These are phyloP conservation scores for Candida palmyrensis DNA, from an alignment of 805 yeast species.

Conservation along the genomic window DNA sequence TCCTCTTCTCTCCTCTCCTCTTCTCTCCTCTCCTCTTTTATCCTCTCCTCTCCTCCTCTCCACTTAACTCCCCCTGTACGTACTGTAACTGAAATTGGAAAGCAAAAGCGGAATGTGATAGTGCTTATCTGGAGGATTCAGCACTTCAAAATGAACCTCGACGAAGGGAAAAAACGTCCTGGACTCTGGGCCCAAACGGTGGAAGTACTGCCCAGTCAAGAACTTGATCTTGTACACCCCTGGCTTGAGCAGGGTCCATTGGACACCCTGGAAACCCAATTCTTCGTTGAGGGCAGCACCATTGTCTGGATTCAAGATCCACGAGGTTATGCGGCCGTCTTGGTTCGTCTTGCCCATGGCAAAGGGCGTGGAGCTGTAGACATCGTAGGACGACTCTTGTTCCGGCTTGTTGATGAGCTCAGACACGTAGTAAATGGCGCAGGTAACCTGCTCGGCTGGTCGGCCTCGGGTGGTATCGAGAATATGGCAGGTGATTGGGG, in stretches of 20 bases:
- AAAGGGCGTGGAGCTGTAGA: slow-evolving; percentile 36
- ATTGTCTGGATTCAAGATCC: slow-evolving; percentile 48
- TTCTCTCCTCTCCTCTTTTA: too few species aligned
- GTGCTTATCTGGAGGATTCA: slow-evolving; percentile 66
- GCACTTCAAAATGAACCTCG: slow-evolving; percentile 69
- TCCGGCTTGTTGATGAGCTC: slow-evolving; percentile 15
- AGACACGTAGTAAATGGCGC: slow-evolving; percentile 48
- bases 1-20: too few species aligned
- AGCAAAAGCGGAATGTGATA: slow-evolving; percentile 86
- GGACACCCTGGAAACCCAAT: slow-evolving; percentile 24
- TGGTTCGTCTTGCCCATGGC: slow-evolving; percentile 67
- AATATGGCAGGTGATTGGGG: slow-evolving; percentile 84
- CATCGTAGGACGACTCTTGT: slow-evolving; percentile 24
- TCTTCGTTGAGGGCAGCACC: slow-evolving; percentile 6
- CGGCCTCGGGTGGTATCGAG: slow-evolving; percentile 78
- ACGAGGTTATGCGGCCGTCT: slow-evolving; percentile 75
- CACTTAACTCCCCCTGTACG: slow-evolving; percentile 74
- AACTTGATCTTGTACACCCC: slow-evolving; percentile 77
- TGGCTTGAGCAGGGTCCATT: slow-evolving; percentile 45
- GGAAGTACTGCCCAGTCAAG: slow-evolving; percentile 66
- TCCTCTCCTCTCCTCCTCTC: too few species aligned
- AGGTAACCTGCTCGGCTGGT: slow-evolving; percentile 76
- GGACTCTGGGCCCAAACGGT: slow-evolving; percentile 18
- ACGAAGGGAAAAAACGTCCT: slow-evolving; percentile 82
- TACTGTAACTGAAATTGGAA: slow-evolving; percentile 83